Conservation (phyloP, 306 rosid species). For the Cercis canadensis region DNA sequence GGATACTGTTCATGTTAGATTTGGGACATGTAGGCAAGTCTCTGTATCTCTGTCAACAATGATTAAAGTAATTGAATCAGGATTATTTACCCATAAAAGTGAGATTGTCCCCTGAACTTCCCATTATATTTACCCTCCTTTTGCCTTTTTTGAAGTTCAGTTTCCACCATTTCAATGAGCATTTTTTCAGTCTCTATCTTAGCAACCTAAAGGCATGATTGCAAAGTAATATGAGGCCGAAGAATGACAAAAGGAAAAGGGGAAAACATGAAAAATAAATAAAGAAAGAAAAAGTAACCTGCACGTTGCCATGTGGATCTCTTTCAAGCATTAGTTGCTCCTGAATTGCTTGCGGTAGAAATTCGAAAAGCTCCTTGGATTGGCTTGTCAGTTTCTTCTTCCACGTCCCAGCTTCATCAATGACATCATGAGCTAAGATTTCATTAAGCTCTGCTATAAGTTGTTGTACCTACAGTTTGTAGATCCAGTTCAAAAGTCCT, state of each 20-base stretch:
- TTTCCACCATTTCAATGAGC: constrained; percentile 79
- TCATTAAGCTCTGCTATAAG: constrained; percentile 73
- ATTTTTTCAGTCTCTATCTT: constrained; percentile 77
- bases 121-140: constrained; percentile 51
- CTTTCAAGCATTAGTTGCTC: constrained; percentile 75
- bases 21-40: not conserved
- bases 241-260: not conserved
- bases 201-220: constrained; percentile 50
- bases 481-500: not conserved
- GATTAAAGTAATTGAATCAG: not conserved
- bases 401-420: constrained; percentile 68
- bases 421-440: constrained; percentile 59
- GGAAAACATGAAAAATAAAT: not conserved
- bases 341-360: constrained; percentile 67
- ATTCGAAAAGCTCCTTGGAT: constrained; percentile 61
- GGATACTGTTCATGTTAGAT: not conserved
- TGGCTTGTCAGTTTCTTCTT: constrained; percentile 62
- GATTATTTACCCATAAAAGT: constrained; percentile 62
- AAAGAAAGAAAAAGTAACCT: constrained; percentile 38
- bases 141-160: constrained; percentile 63
- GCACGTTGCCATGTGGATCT: constrained; percentile 79
- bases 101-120: constrained; percentile 61
- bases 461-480: constrained; percentile 56
- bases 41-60: too few species aligned
- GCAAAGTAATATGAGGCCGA: not conserved